Percentiles rank a stretch among this genome's conserved stretches.
Evolutionary conservation across 768 basidiomycete species (phyloP).

Genomic region (Trametes cingulata): DNA sequence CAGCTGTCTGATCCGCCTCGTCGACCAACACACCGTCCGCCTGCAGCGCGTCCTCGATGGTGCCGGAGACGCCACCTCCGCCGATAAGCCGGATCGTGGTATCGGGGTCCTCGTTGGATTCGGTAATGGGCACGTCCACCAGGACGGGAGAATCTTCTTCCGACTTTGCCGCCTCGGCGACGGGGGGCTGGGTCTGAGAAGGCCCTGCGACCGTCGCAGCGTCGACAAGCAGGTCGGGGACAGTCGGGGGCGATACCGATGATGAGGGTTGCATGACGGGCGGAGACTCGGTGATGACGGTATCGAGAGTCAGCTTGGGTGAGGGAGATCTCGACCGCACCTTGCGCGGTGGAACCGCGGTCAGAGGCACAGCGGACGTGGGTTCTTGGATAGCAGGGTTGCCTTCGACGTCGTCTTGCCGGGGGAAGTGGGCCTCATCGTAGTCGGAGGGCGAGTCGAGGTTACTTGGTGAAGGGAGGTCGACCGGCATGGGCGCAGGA

Average conservation of each 20-base stretch:
- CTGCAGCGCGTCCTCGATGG: conserved; percentile 33
- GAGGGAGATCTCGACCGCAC: conserved; percentile 13
- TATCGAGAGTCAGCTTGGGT: conserved; percentile 7
- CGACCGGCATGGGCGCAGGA: conserved; percentile 69
- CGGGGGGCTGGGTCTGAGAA: background rate
- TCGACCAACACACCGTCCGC: conserved; percentile 37
- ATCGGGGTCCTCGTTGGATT: conserved; percentile 29
- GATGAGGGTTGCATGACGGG: conserved; percentile 1
- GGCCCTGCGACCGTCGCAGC: conserved; percentile 10
- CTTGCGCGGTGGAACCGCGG: conserved; percentile 12
- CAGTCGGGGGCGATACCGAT: background rate
- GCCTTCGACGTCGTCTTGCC: conserved; percentile 25
- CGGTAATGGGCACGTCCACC: conserved; percentile 24
- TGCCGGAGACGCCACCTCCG: conserved; percentile 49
- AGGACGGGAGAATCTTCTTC: conserved; percentile 30
- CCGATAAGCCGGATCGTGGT: conserved; percentile 63
- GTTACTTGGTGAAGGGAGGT: conserved; percentile 64
- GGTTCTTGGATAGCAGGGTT: conserved; percentile 12
- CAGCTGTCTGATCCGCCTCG: conserved; percentile 35
- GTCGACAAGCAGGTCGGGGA: conserved; percentile 14
- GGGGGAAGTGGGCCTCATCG: conserved; percentile 40
- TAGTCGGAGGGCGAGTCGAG: conserved; percentile 21
- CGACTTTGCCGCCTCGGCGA: conserved; percentile 6
- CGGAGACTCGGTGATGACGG: conserved; percentile 11
- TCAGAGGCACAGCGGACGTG: conserved; percentile 2